Percentiles rank a stretch among this genome's conserved stretches.
These are phyloP conservation scores for Arachnomyces sp. DNA, from an alignment of 2,329 filamentous ascomycete species.

Conservation along the genomic window DNA sequence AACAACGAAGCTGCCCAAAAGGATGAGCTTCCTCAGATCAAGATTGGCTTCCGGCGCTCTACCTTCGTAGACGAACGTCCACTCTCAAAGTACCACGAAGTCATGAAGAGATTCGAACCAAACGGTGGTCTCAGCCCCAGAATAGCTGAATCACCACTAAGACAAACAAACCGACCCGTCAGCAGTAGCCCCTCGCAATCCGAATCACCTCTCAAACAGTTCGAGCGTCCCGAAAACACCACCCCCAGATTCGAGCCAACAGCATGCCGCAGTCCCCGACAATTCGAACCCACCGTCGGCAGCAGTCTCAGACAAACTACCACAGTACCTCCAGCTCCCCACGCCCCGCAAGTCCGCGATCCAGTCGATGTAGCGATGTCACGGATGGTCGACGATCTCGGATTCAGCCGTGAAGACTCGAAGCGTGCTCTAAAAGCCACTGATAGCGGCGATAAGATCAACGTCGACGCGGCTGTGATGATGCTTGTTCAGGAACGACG, in stretches of 20 bases:
- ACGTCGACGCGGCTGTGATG: slow-evolving; percentile 50
- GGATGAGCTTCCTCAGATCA: background rate
- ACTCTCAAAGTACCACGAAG: slow-evolving; percentile 30
- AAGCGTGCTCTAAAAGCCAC: slow-evolving; percentile 51
- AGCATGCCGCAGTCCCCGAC: background rate
- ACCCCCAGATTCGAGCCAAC: background rate
- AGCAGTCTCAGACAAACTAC: slow-evolving; percentile 9
- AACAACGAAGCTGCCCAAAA: slow-evolving; percentile 14
- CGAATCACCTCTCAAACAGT: background rate
- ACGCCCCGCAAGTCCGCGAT: slow-evolving; percentile 33
- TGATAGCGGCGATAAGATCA: slow-evolving; percentile 51
- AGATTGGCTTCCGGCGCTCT: background rate
- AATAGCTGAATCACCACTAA: background rate
- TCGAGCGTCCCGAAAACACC: background rate
- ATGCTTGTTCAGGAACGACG: slow-evolving; percentile 39
- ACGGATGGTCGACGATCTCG: slow-evolving; percentile 49
- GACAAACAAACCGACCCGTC: background rate
- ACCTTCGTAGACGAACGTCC: slow-evolving; percentile 29
- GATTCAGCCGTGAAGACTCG: slow-evolving; percentile 48
- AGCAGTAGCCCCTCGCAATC: background rate
- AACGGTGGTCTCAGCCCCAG: background rate
- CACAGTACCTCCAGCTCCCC: slow-evolving; percentile 2
- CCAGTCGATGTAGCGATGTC: slow-evolving; percentile 50
- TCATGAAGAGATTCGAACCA: slow-evolving; percentile 27
- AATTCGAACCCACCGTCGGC: slow-evolving; percentile 5